phyloP scores from a whole-genome alignment of 495 filamentous ascomycete species.

The Apodospora peruviana region DNA sequence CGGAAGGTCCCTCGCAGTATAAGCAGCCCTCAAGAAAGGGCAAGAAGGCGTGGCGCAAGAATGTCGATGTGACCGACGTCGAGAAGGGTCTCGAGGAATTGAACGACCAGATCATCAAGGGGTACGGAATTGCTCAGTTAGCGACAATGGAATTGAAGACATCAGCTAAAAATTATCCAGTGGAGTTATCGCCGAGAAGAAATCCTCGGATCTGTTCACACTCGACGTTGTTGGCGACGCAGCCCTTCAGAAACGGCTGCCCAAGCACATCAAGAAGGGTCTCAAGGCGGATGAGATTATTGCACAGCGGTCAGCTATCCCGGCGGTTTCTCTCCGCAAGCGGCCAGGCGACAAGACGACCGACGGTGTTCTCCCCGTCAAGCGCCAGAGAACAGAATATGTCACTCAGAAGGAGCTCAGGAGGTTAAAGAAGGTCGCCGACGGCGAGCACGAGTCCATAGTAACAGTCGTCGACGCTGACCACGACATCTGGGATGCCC shows the following conservation, averaged over 20 bases:
- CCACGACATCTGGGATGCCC: slow-evolving; percentile 75
- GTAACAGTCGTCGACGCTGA: slow-evolving; percentile 50
- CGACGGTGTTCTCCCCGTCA: slow-evolving; percentile 64
- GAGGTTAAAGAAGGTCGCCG: slow-evolving; percentile 70
- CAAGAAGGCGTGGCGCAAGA: slow-evolving; percentile 98
- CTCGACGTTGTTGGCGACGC: slow-evolving; percentile 50
- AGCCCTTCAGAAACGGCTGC: slow-evolving; percentile 38
- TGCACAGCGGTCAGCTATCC: slow-evolving; percentile 72
- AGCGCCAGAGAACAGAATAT: slow-evolving; percentile 68
- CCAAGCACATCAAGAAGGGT: slow-evolving; percentile 59
- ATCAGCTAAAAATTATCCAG: slow-evolving; percentile 37
- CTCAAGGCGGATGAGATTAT: slow-evolving; percentile 90
- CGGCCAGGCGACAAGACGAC: slow-evolving; percentile 51
- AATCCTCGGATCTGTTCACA: slow-evolving; percentile 71
- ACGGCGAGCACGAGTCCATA: slow-evolving; percentile 55
- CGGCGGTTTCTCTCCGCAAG: slow-evolving; percentile 71
- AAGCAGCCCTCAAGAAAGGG: slow-evolving; percentile 92
- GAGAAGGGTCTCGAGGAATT: slow-evolving; percentile 75
- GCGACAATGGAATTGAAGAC: too few species aligned
- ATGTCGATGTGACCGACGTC: slow-evolving; percentile 86
- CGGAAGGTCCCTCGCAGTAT: slow-evolving; percentile 44
- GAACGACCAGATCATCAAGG: slow-evolving; percentile 82
- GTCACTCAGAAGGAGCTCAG: slow-evolving; percentile 75
- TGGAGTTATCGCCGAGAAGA: slow-evolving; percentile 74
- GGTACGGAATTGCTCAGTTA: slow-evolving; percentile 50